Evolutionary conservation across 371 early-diverging fungal genomes (phyloP), one percentile per base, ranked within the genome.

Genomic region (Syncephalastrum monosporum): DNA sequence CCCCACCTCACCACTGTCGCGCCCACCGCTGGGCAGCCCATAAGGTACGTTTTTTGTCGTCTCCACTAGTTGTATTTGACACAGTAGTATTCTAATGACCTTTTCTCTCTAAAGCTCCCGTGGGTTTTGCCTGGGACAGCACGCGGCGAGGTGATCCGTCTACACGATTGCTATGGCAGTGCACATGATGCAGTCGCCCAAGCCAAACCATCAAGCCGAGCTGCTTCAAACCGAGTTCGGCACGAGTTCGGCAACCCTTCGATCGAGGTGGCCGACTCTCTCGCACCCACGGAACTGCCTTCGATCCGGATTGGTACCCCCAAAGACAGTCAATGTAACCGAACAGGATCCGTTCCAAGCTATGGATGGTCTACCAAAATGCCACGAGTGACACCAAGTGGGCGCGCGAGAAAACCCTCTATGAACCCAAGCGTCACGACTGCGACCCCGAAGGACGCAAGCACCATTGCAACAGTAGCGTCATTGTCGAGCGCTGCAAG

Each of bases 361-460:
- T 76, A 1, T 73, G 71, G 67, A 68, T 71, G 56, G 61, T 68
- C 49, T 76, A 71, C 23, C 71, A 76, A 29, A 59, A 64, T 7
- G 58, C 67, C 3, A 46, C 63, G 12, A 59, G 57, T 4, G 61
- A 68, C 14, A 56, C 57, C 4, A 63, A 63, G 8, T 76, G 77
- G 77, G 59, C 53, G 10, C 42, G 45, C 3, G 56, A 53, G 16
- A 64, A 67, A 33, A 57, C 58, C 17, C 12, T 21, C 0, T 75
- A 68, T 50, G 75, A 75, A 53, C n/a, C 48, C 4, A 41, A 50
- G 24, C 47, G 62, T 12, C 29, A 54, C 15, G 59, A 66, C 4
- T 56, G 16, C 45, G 23, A 47, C 52, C 43, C 29, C 42, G 12
- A 42, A 17, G 44, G 50, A 13, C 49, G 17, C 3, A 43, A 42